Base-by-base conservation (phyloP, 164 flowering plant genomes). In the Paratinospora sagittata region DNA sequence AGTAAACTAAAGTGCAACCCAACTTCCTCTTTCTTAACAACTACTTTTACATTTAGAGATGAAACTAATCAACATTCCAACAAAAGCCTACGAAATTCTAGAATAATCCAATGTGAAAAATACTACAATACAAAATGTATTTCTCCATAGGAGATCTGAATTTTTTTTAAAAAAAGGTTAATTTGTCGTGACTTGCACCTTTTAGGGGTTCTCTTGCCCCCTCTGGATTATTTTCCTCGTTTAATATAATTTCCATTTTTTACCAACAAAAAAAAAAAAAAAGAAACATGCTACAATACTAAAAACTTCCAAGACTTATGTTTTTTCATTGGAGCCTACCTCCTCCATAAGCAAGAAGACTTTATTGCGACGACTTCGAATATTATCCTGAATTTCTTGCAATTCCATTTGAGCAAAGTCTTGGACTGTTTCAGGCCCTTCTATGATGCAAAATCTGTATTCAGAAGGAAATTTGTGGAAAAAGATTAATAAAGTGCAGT, bases 281-380 rank as follows among this genome's bases (percentile, higher is more conserved):
- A n/a, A n/a, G n/a, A n/a, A n/a, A n/a, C n/a, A n/a, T n/a, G n/a
- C n/a, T n/a, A n/a, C n/a, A n/a, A 69, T 3, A 19, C 17, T 52
- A 27, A 2, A 47, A 47, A 21, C 27, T 12, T 26, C 39, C n/a
- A 39, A 2, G 24, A 33, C 9, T 13, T 27, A 68, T 52, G 12
- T 41, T 41, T 43, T 17, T 39, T 67, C 45, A 23, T 39, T 19
- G 65, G 73, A 45, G 63, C 70, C 34, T 47, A 90, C 98, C 95
- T 93, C 97, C 75, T 93, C 98, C 98, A 93, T 93, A 62, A 87
- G 98, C 72, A 91, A 75, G 72, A 93, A 93, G 36, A 93, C 90
- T 78, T 91, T 93, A 72, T 93, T 93, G 27, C 98, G 82, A 0
- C 98, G 90, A 72, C 97, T 90, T 36, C 95, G 84, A 30, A 93